Percentiles rank a stretch among this genome's conserved stretches.
These are phyloP conservation scores for Oehlia diaphana DNA, from an alignment of 192 early-diverging fungal genomes.

Conservation along the genomic window DNA sequence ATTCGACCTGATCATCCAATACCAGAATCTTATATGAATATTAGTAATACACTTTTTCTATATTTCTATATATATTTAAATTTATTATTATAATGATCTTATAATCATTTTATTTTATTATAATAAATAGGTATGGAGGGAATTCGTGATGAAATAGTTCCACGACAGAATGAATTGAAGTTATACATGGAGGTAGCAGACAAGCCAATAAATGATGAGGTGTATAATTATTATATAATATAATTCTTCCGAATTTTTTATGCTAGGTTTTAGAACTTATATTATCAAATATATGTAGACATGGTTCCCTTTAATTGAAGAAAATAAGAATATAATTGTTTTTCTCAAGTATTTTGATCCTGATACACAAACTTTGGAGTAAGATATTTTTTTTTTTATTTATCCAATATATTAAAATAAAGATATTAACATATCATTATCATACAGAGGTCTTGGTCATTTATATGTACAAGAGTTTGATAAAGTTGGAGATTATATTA, in stretches of 20 bases:
- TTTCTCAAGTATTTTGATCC: conserved; percentile 90
- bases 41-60: conserved; percentile 41
- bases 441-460: conserved; percentile 53
- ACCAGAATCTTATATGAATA: conserved; percentile 43
- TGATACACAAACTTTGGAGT: conserved; percentile 55
- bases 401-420: too few relatives aligned
- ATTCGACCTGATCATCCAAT: conserved; percentile 78
- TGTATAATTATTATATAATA: neutral
- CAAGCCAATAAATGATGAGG: conserved; percentile 34
- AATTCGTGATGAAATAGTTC: conserved; percentile 36
- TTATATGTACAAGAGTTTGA: conserved; percentile 49
- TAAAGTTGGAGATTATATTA: conserved; percentile 66
- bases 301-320: neutral
- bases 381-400: conserved; percentile 25
- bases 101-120: neutral
- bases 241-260: too few relatives aligned
- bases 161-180: conserved; percentile 35
- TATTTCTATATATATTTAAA: neutral
- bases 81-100: neutral
- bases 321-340: conserved; percentile 54
- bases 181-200: conserved; percentile 42
- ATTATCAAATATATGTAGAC: neutral
- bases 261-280: too few relatives aligned
- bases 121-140: conserved; percentile 38
- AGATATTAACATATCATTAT: neutral